Base-by-base conservation (phyloP, 108 stramenopile genomes). In the Discostella pseudostelligera region DNA sequence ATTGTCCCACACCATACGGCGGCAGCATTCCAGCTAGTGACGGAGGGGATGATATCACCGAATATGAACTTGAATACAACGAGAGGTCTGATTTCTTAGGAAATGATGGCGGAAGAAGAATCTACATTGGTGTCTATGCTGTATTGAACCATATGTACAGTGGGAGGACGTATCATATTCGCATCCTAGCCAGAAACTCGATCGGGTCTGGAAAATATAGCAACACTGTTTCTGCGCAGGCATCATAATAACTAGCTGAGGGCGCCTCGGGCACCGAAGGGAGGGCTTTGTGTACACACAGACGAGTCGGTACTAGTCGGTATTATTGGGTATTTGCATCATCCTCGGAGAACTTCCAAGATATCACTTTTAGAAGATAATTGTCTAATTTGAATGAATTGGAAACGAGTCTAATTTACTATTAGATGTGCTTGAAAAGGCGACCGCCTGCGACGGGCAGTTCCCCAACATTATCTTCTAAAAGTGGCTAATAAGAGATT, bases 51-150 rank as follows among this genome's bases (percentile, higher is more conserved):
- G 65, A 70, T 19, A 86, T 94, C 13, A 39, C 49, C 25, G 85
- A 85, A 49, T 94, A 94, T 68, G 72, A 87, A 76, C 39, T 94
- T 28, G 78, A 88, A 74, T 85, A 64, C 57, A 87, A 81, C 55
- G 78, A 83, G 39, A 46, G 72, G 11, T 14, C 17, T 10, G 84
- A 82, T 67, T 89, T 80, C 71, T 32, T 55, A 9, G 85, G 82
- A 46, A 80, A 35, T 40, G 82, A 68, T 62, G 69, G 63, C 6
- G 56, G 46, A 58, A 36, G 64, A 40, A 54, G 10, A 20, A 66
- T 62, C 1, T 73, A 53, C 57, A 40, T 57, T 17, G 59, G 65
- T 3, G 21, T 40, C 14, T 43, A 43, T 21, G 49, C 56, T 48
- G 72, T 76, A 10, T 55, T 91, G 36, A 70, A 67, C 10, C 42